Base-by-base conservation (phyloP, 139 green algal species). In the Chlamydomonas asymmetrica region DNA sequence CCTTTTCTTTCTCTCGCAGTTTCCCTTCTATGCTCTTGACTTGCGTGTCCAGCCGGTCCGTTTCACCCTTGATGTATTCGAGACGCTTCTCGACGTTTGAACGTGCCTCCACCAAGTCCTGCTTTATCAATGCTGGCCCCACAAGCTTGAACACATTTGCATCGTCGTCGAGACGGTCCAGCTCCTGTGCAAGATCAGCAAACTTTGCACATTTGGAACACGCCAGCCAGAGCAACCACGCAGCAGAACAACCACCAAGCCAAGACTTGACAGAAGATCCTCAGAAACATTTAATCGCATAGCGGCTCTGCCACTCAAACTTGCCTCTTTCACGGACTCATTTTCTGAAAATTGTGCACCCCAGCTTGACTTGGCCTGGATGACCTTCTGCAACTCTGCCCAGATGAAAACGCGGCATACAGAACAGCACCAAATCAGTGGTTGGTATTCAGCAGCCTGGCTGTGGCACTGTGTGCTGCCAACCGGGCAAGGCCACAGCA, bases 1-100 rank as follows among this genome's bases (percentile, higher is more conserved):
- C 75, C 25, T 66, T 35, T 63, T 92, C 82, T 56, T 83, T 79
- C 37, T 89, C 82, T 39, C 80, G 66, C 31, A 52, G 57, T 52
- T 90, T 89, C 31, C 37, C 38, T 66, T 92, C 82, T 27, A 90
- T 37, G 10, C 29, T 41, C 49, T 85, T 87, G 27, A 89, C 64
- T 62, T 87, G 80, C n/a, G 40, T 77, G n/a, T 85, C 76, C 37
- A 88, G 40, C 16, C 85, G 74, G 10, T 84, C 71, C 20, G 90
- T 71, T 43, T 92, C 87, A 13, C 66, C 80, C 35, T 81, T 84
- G 39, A 92, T 98, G 82, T 92, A 95, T 50, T 97, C 91, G 59
- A 98, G 75, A n/a, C 94, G 91, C 77, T 97, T 97, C 10, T 48
- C 65, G 35, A 98, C 93, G 76, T 97, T 98, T 5, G 91, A 79